A percentile compares a stretch with the other conserved stretches of the same genome.
Conservation (phyloP, 441 rosid genomes). For the Cnidoscolus chayamansa region DNA sequence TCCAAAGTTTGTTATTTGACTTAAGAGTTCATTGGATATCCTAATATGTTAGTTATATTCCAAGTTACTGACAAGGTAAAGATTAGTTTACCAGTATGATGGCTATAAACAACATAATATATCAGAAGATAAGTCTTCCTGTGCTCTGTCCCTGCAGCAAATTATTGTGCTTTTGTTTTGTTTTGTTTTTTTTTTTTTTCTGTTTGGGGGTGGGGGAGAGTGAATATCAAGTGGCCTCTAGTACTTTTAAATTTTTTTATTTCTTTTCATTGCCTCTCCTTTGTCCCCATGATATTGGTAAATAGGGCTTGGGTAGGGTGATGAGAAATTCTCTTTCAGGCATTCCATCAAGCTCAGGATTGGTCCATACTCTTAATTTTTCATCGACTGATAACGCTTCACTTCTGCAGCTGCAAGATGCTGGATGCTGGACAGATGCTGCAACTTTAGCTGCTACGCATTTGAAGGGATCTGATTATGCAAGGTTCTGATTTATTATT, state of each 20-base stretch:
- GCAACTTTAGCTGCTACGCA: constrained; percentile 97
- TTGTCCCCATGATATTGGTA: not conserved
- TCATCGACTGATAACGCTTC: constrained; percentile 6
- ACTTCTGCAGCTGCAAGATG: constrained; percentile 85
- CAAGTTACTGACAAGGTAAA: not conserved
- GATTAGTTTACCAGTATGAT: not conserved
- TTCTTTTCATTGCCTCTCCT: not conserved
- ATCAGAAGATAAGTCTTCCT: not conserved
- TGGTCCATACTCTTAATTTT: not conserved
- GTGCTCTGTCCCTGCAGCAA: not conserved
- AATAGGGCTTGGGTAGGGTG: not conserved
- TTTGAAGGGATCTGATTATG: constrained; percentile 93
- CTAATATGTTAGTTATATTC: not conserved
- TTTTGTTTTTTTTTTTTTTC: no score
- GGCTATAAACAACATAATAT: not conserved
- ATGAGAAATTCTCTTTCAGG: not conserved
- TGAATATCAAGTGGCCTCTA: not conserved
- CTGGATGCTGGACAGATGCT: constrained; percentile 99
- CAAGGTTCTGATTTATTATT: constrained; percentile 50
- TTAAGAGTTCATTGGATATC: not conserved
- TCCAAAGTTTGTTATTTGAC: not conserved
- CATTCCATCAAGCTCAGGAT: not conserved
- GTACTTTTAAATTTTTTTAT: no score
- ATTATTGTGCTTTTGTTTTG: no score
- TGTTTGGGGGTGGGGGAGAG: no score